A percentile compares a stretch with the other conserved stretches of the same genome.
These are phyloP conservation scores for Alternaria angustiovoidea DNA, from an alignment of 2,329 filamentous ascomycete genomes.

Conservation along the genomic window DNA sequence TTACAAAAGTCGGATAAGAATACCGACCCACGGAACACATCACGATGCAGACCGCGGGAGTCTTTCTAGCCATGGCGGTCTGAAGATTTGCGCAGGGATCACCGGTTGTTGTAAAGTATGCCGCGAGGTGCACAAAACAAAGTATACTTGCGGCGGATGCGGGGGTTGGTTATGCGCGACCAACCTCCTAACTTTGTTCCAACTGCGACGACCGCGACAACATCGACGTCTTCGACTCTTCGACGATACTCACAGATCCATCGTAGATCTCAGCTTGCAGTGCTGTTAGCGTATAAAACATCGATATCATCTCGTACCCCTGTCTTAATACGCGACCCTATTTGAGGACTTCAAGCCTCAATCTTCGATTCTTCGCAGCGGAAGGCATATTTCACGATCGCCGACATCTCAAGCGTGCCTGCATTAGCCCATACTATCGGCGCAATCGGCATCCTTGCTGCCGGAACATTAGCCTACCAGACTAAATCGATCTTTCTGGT, in stretches of 20 bases:
- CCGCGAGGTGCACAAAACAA: neutral
- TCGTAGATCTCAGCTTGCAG: neutral
- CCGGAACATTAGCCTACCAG: slow-evolving; percentile 12
- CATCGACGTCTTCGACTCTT: neutral
- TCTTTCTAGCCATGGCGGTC: slow-evolving; percentile 5
- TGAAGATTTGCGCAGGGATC: slow-evolving; percentile 3
- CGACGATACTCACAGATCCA: neutral
- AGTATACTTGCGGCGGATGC: slow-evolving; percentile 1
- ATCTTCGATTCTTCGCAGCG: slow-evolving; percentile 5
- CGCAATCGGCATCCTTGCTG: slow-evolving; percentile 7
- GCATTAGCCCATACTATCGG: slow-evolving; percentile 12
- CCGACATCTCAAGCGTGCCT: slow-evolving; percentile 14
- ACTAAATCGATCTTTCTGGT: slow-evolving; percentile 5
- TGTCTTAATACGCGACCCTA: slow-evolving; percentile 3
- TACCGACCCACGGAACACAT: slow-evolving; percentile 1
- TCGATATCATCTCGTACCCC: neutral
- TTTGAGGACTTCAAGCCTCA: slow-evolving; percentile 7
- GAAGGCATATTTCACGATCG: slow-evolving; percentile 4
- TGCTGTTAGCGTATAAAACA: neutral
- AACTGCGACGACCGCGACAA: slow-evolving; percentile 6
- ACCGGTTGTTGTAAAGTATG: neutral
- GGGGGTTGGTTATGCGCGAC: slow-evolving; percentile 1
- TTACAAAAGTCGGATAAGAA: neutral
- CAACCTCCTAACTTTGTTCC: slow-evolving; percentile 5
- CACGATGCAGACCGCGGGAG: neutral